Percentiles rank a stretch among this genome's conserved stretches.
These are phyloP conservation scores for Fraxinus sp. DNA, from an alignment of 305 asterid species.

Conservation along the genomic window DNA sequence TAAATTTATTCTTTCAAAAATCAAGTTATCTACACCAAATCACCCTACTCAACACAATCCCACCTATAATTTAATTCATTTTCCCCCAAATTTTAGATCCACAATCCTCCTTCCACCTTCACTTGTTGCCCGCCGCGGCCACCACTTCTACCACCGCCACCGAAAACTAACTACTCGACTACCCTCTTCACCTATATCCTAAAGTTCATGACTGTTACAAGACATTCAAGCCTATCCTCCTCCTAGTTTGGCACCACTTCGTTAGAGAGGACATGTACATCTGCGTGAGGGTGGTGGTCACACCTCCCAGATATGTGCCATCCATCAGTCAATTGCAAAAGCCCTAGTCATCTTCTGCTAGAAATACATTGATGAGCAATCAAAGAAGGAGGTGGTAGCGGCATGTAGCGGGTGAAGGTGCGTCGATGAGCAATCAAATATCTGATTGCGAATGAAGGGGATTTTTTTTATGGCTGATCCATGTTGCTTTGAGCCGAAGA, in stretches of 20 bases:
- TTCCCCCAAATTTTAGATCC: too few relatives aligned
- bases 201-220: conserved; percentile 43
- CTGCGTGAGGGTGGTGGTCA: conserved; percentile 79
- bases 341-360: conserved; percentile 66
- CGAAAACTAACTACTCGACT: too few relatives aligned
- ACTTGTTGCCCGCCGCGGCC: too few relatives aligned
- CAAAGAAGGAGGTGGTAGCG: conserved; percentile 51
- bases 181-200: too few relatives aligned
- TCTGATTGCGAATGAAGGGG: conserved; percentile 29
- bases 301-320: conserved; percentile 75
- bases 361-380: conserved; percentile 69
- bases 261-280: conserved; percentile 76
- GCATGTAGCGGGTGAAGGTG: too few relatives aligned
- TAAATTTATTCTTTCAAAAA: too few relatives aligned
- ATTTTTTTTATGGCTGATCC: conserved; percentile 61
- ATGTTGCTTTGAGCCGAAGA: conserved; percentile 76
- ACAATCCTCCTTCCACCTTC: too few relatives aligned
- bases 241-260: conserved; percentile 66
- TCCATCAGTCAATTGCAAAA: conserved; percentile 70
- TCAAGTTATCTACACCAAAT: too few relatives aligned
- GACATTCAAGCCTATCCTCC: conserved; percentile 71
- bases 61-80: too few relatives aligned
- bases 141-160: too few relatives aligned
- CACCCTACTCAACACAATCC: too few relatives aligned
- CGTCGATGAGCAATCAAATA: too few relatives aligned